phyloP scores from a whole-genome alignment of 805 yeast genomes.

The Zygoascus biomembranicola region DNA sequence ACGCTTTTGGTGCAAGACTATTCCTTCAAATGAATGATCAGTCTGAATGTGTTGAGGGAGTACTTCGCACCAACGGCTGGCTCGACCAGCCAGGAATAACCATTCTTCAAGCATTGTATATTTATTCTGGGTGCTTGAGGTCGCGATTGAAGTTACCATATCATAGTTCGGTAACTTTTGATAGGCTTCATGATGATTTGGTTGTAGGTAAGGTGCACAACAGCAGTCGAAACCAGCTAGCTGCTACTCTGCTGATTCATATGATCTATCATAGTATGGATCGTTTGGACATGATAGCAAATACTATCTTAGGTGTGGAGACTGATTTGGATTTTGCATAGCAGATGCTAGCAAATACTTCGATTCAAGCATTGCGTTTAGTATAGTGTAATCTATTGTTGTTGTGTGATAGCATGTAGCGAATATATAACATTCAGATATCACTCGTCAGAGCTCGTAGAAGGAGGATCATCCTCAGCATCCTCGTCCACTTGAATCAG shows the following conservation, averaged over 20 bases:
- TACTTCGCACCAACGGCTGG: not conserved
- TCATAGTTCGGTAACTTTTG: not conserved
- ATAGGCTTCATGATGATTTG: not conserved
- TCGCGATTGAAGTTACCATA: not conserved
- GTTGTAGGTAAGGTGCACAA: not conserved
- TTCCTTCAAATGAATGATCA: not conserved
- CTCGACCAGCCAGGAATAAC: not conserved
- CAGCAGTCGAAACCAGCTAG: not conserved
- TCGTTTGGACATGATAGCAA: not conserved
- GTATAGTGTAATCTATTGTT: not conserved
- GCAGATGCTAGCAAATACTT: not conserved
- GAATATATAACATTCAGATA: too few species aligned
- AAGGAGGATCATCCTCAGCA: not conserved
- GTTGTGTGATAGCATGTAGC: too few species aligned
- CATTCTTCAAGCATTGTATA: not conserved
- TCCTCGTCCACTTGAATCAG: conserved; percentile 18
- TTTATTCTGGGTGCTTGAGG: not conserved
- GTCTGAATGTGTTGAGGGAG: not conserved
- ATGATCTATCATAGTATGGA: not conserved
- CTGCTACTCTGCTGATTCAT: not conserved
- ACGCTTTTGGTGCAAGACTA: not conserved
- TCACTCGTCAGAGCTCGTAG: not conserved
- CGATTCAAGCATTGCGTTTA: not conserved
- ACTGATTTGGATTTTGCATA: not conserved
- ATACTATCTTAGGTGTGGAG: not conserved